phyloP scores from a whole-genome alignment of 441 rosid species.

The Hura crepitans region DNA sequence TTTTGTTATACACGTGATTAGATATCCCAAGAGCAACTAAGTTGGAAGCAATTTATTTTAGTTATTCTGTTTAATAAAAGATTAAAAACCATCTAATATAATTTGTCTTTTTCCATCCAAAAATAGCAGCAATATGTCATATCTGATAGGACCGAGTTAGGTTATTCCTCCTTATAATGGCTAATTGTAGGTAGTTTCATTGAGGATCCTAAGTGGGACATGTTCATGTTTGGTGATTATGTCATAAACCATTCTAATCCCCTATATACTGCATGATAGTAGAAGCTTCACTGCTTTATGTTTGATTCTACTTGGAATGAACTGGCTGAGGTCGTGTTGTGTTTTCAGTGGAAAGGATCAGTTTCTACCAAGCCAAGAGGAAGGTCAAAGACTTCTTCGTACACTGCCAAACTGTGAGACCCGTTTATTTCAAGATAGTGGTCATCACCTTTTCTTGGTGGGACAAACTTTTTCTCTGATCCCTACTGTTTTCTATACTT shows the following conservation, averaged over 20 bases:
- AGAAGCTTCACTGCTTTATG: not conserved
- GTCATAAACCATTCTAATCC: not conserved
- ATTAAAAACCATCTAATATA: not conserved
- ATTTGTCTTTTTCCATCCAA: not conserved
- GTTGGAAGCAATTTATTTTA: not conserved
- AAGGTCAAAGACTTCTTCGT: constrained; percentile 50
- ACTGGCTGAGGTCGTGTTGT: constrained; percentile 8
- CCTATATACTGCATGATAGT: not conserved
- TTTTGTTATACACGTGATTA: not conserved
- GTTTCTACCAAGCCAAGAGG: constrained; percentile 59
- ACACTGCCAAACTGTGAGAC: constrained; percentile 47
- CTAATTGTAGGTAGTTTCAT: not conserved
- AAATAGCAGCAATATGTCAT: not conserved
- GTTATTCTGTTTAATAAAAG: not conserved
- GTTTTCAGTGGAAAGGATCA: constrained; percentile 70
- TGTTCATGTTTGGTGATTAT: not conserved
- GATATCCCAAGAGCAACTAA: not conserved
- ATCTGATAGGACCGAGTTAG: not conserved
- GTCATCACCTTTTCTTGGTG: constrained; percentile 87
- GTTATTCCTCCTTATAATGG: not conserved
- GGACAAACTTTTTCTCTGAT: constrained; percentile 1
- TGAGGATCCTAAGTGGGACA: not conserved
- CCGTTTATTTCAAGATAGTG: constrained; percentile 49
- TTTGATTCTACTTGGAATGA: constrained; percentile 11
- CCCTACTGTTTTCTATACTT: not conserved